Conservation (phyloP, 192 early-diverging fungal species). For the Coemansia sp. region DNA sequence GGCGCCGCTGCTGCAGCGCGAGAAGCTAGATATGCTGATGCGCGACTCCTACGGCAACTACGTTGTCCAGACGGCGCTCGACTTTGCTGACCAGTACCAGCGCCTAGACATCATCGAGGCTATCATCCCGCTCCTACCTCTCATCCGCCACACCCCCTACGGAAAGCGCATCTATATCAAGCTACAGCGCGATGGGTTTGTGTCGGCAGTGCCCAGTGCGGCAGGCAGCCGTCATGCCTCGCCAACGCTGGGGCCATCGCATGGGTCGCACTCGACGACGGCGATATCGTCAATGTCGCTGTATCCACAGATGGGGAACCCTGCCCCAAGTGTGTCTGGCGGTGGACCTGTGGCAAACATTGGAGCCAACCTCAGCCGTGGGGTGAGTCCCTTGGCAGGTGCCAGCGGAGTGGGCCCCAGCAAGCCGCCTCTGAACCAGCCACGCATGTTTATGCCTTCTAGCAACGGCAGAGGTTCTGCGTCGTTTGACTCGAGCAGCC, state of each 20-base stretch:
- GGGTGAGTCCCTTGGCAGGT: slow-evolving; percentile 27
- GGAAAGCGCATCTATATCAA: slow-evolving; percentile 86
- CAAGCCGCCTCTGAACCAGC: slow-evolving; percentile 5
- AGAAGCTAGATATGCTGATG: slow-evolving; percentile 73
- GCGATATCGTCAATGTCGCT: slow-evolving; percentile 35
- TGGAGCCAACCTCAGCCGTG: slow-evolving; percentile 30
- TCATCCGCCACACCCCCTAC: slow-evolving; percentile 83
- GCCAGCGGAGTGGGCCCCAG: background rate
- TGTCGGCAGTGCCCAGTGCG: slow-evolving; percentile 47
- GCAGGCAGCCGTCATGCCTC: slow-evolving; percentile 49
- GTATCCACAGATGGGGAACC: slow-evolving; percentile 21
- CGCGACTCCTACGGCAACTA: slow-evolving; percentile 89
- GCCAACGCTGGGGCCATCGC: slow-evolving; percentile 45
- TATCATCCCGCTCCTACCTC: slow-evolving; percentile 73
- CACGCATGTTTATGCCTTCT: slow-evolving; percentile 17
- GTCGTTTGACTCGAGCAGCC: slow-evolving; percentile 6
- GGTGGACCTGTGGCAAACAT: background rate
- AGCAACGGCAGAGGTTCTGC: slow-evolving; percentile 5
- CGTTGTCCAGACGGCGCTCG: slow-evolving; percentile 86
- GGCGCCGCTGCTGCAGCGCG: slow-evolving; percentile 71
- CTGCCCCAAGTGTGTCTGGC: slow-evolving; percentile 4
- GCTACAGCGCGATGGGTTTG: slow-evolving; percentile 58
- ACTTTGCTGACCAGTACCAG: slow-evolving; percentile 73
- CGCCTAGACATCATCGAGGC: slow-evolving; percentile 71
- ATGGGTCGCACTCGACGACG: slow-evolving; percentile 25